Conservation (phyloP, 257 asterid genomes). For the Rubia yunnanensis region DNA sequence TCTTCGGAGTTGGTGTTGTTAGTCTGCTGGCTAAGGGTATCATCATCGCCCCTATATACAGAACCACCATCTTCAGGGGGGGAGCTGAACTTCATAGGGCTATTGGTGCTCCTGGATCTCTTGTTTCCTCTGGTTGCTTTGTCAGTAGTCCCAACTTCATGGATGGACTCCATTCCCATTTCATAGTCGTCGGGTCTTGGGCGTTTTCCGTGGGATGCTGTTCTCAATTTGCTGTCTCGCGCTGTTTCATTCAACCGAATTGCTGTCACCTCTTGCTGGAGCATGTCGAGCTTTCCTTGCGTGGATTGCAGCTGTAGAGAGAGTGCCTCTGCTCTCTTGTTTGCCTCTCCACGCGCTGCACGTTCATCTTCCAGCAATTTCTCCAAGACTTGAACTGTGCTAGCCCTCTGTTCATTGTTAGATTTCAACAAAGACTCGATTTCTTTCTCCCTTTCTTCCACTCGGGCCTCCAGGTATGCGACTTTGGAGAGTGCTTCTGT, state of each 20-base stretch:
- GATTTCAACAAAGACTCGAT: conserved; percentile 60
- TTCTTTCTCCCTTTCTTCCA: conserved; percentile 72
- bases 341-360: conserved; percentile 77
- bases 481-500: conserved; percentile 62
- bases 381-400: conserved; percentile 72
- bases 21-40: conserved; percentile 45
- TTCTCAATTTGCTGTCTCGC: conserved; percentile 45
- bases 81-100: conserved; percentile 44
- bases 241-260: conserved; percentile 56
- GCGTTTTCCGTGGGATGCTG: conserved; percentile 74
- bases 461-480: conserved; percentile 51
- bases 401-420: conserved; percentile 62
- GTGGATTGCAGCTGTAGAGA: conserved; percentile 80
- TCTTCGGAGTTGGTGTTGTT: conserved; percentile 37
- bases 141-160: conserved; percentile 47
- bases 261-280: conserved; percentile 67
- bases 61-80: conserved; percentile 97
- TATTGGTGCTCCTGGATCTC: conserved; percentile 66
- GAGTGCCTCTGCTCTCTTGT: conserved; percentile 71
- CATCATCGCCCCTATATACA: conserved; percentile 57
- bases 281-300: conserved; percentile 64
- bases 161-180: conserved; percentile 60
- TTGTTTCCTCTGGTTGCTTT: conserved; percentile 43
- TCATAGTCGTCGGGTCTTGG: conserved; percentile 68
- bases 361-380: conserved; percentile 67